Percentiles rank a stretch among this genome's conserved stretches.
These are phyloP conservation scores for Huntiella moniliformis DNA, from an alignment of 2,329 filamentous ascomycete species.

Conservation along the genomic window DNA sequence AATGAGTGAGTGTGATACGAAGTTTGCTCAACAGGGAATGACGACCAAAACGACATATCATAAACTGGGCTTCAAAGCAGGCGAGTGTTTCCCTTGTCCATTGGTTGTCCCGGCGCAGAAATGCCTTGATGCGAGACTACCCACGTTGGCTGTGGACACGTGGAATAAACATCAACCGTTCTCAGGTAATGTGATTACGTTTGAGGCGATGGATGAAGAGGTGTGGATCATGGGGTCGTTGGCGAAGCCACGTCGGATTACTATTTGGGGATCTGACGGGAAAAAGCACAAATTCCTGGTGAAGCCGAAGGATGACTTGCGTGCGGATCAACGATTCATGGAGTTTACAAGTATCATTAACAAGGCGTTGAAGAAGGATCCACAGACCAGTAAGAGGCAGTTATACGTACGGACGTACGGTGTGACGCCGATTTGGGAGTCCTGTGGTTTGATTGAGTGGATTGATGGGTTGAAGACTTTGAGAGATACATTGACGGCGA, in stretches of 20 bases:
- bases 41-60: slow-evolving; percentile 54
- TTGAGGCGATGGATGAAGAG: slow-evolving; percentile 64
- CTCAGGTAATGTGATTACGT: slow-evolving; percentile 66
- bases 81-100: slow-evolving; percentile 52
- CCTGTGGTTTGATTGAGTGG: slow-evolving; percentile 97
- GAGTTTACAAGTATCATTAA: slow-evolving; percentile 99
- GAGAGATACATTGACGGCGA: slow-evolving; percentile 67
- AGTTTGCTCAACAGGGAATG: slow-evolving; percentile 16
- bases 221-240: slow-evolving; percentile 80
- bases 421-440: slow-evolving; percentile 90
- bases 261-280: slow-evolving; percentile 74
- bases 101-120: slow-evolving; percentile 80
- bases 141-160: slow-evolving; percentile 46
- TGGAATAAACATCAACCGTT: slow-evolving; percentile 70
- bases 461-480: slow-evolving; percentile 89
- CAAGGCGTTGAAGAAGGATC: slow-evolving; percentile 73
- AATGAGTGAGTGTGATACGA: slow-evolving; percentile 49
- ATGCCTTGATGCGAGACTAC: slow-evolving; percentile 66
- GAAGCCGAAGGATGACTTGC: slow-evolving; percentile 94
- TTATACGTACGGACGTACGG: slow-evolving; percentile 95
- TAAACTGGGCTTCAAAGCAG: slow-evolving; percentile 65
- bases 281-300: slow-evolving; percentile 76
- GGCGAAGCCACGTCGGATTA: slow-evolving; percentile 80
- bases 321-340: slow-evolving; percentile 95
- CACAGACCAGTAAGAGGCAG: slow-evolving; percentile 74